Base-by-base conservation (phyloP, 2,329 filamentous ascomycete genomes). In the Trichoderma pleuroti region DNA sequence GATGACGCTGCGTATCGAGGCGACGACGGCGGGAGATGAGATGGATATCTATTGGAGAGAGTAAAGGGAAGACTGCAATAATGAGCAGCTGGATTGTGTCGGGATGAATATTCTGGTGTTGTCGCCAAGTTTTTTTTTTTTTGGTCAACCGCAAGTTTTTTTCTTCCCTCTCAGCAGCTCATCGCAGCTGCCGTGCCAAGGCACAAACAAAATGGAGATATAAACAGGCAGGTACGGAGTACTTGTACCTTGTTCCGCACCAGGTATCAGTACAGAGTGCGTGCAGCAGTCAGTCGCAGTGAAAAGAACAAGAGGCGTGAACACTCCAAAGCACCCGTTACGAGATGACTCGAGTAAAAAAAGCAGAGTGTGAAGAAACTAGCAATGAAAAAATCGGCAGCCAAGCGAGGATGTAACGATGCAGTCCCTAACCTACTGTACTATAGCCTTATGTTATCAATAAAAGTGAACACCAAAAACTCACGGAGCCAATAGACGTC, bases 401-500 rank as follows among this genome's bases (percentile, higher is more conserved):
- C n/a, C 34, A 42, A 42, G 49, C 52, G 52, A 59, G 36, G 6
- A 59, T 66, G 49, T 26, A 66, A 56, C 62, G 46, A 57, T 42
- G n/a, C 30, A 36, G 52, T 42, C 49, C 24, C 34, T 57, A 57
- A 49, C 63, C 49, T 66, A n/a, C n/a, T n/a, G n/a, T n/a, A n/a
- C n/a, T n/a, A n/a, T n/a, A 28, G 63, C 63, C 49, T 66, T 34
- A 6, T 26, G 12, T 57, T 67, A 57, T 42, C 34, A 67, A 59
- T 59, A 46, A 59, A 59, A 46, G 26, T 67, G 52, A 67, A 56
- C 34, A 24, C 62, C 49, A 67, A 21, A 59, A 67, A 67, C 18
- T 14, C 10, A 30, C 36, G 21, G 54, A 56, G 28, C 64, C 64
- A 67, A 67, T 59, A 46, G 57, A 67, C 54, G 34, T 18, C 26